Percentiles rank a stretch among this genome's conserved stretches.
phyloP scores from a whole-genome alignment of 495 filamentous ascomycete genomes.

The Aspergillus hancockii region DNA sequence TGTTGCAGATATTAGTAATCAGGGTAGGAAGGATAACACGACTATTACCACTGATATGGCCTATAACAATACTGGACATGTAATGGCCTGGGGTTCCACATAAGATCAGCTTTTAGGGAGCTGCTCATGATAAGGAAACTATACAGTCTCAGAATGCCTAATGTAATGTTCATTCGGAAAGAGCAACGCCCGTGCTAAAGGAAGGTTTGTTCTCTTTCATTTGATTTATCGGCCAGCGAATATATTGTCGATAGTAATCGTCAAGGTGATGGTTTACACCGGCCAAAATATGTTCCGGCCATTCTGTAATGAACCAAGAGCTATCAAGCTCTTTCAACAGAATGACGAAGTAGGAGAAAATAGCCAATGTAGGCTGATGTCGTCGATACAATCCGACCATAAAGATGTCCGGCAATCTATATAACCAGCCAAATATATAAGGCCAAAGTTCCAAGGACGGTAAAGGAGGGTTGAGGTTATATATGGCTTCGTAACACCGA shows the following conservation, averaged over 20 bases:
- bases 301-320: constrained; percentile 13
- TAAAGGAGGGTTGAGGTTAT: background rate
- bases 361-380: constrained; percentile 9
- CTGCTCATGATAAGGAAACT: too few relatives aligned
- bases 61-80: too few relatives aligned
- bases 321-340: constrained; percentile 11
- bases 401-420: constrained; percentile 9
- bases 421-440: constrained; percentile 11
- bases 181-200: too few relatives aligned
- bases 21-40: too few relatives aligned
- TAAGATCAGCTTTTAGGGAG: too few relatives aligned
- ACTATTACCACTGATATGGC: too few relatives aligned
- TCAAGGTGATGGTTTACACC: constrained; percentile 6
- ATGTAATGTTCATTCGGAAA: too few relatives aligned
- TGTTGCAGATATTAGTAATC: constrained; percentile 7
- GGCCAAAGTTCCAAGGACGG: constrained; percentile 3
- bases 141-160: too few relatives aligned
- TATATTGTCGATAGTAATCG: constrained; percentile 1
- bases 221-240: constrained; percentile 3
- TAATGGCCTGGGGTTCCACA: too few relatives aligned
- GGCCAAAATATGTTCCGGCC: constrained; percentile 16
- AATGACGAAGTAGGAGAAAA: constrained; percentile 14
- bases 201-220: too few relatives aligned
- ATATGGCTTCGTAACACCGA: background rate
- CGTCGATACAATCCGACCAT: constrained; percentile 6